Evolutionary conservation across 768 basidiomycete species (phyloP), one percentile per base, ranked within the genome.

Genomic region (Boletus rex-veris): DNA sequence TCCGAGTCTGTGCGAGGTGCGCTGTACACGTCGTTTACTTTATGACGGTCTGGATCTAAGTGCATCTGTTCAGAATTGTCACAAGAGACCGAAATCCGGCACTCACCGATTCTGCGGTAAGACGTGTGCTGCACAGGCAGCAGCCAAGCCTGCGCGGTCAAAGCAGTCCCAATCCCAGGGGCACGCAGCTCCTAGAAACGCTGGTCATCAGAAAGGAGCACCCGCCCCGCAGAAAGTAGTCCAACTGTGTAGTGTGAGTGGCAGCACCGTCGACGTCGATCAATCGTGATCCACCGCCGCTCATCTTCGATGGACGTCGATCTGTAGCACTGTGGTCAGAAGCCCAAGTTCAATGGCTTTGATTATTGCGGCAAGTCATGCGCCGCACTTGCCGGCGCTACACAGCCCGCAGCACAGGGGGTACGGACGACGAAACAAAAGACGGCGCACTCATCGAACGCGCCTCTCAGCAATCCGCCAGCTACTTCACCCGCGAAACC

Each of bases 311-410:
- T 59, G 65, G 49, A 18, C 45, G 62, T 49, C 65, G 64, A 66
- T 64, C 60, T 57, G 24, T 43, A 71, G 69, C 35, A 69, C 35
- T 86, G 85, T 65, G 78, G 81, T 58, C 78, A 80, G 70, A 84
- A 81, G 58, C 81, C 82, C 11, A 86, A 83, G 68, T 82, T 77
- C 71, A 77, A 73, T 52, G 74, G 74, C 58, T 81, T 80, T 61
- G 79, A 84, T 49, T 86, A 76, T 64, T 86, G 85, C 54, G 79
- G 83, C 42, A 85, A 83, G 75, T 79, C 77, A 38, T 86, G 85
- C 63, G 84, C 83, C 10, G 71, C 77, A 1, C 60, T 72, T n/a
- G 82, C 81, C 5, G 70, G 67, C 30, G 62, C 70, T 11, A 48
- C 38, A 12, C 68, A 55, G 33, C 42, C 58, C 12, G 35, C 54